These are phyloP conservation scores for Aspergillus hiratsukae DNA, from an alignment of 2,329 filamentous ascomycete species.

Conservation along the genomic window DNA sequence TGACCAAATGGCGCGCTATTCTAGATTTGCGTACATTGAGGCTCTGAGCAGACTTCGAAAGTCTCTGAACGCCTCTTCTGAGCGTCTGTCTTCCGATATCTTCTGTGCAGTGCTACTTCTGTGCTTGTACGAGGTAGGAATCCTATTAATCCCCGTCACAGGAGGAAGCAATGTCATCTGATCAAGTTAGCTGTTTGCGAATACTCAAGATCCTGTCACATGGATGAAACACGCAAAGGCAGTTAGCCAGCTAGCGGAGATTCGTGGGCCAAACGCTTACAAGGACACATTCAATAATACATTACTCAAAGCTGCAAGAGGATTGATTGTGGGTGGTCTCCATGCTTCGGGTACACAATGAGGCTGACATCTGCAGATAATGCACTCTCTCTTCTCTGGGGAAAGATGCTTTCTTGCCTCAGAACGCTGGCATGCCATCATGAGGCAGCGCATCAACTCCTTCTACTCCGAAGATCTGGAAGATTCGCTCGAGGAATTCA, in stretches of 20 bases:
- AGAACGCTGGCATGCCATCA: conserved; percentile 22
- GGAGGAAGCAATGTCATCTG: background rate
- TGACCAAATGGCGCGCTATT: conserved; percentile 19
- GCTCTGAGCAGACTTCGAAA: conserved; percentile 19
- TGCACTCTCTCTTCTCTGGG: conserved; percentile 28
- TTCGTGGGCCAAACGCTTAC: conserved; percentile 21
- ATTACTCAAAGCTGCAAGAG: conserved; percentile 23
- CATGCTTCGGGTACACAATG: background rate
- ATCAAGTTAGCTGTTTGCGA: conserved; percentile 22
- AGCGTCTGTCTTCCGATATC: conserved; percentile 22
- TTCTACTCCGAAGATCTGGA: conserved; percentile 12
- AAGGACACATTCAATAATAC: conserved; percentile 17
- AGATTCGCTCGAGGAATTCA: conserved; percentile 22
- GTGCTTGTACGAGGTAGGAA: conserved; percentile 26
- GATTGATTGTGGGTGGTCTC: conserved; percentile 19
- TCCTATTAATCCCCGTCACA: background rate
- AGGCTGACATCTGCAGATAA: conserved; percentile 17
- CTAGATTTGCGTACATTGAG: conserved; percentile 22
- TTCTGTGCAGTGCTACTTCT: conserved; percentile 28
- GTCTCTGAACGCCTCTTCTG: conserved; percentile 13
- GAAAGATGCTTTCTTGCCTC: conserved; percentile 23
- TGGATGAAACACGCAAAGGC: conserved; percentile 31
- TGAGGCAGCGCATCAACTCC: conserved; percentile 18
- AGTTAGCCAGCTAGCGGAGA: conserved; percentile 20
- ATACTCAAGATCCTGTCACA: conserved; percentile 18